Base-by-base conservation (phyloP, 371 early-diverging fungal genomes). In the Parasitella parasitica region DNA sequence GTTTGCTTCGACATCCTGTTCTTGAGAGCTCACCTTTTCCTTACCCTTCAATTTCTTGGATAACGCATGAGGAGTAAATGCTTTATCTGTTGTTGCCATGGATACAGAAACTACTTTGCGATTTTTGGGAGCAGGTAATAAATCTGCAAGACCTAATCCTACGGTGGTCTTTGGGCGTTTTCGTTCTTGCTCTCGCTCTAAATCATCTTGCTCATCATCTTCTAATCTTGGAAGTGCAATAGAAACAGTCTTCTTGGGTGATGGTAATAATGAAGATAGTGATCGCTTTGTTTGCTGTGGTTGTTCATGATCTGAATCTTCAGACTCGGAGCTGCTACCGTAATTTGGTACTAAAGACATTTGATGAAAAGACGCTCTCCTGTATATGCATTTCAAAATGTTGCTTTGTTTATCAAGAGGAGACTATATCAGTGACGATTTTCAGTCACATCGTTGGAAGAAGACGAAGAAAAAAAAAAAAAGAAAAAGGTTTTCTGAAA, bases 111-210 rank as follows among this genome's bases (percentile, higher is more conserved):
- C 56, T 18, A 13, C 9, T 8, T 48, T 46, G 18, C 68, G 51
- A 18, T 71, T 63, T 48, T 72, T 72, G 6, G 75, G 75, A 24
- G 71, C 66, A 26, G 75, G 75, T n/a, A 75, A 51, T 30, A 75
- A 53, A 54, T 70, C 73, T 2, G 75, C 71, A n/a, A 75, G 46
- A 6, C 64, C 60, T 13, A 67, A 30, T 2, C 56, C 64, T 9
- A 56, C n/a, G 3, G 68, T 50, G 12, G 61, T 38, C 28, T 66
- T 74, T 15, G 54, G 26, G 37, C 68, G 69, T 38, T 73, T 73
- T 24, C 59, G 38, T 36, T 49, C 34, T 38, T 46, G 50, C 11
- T 64, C 50, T 38, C 51, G 50, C 11, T 64, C 50, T 51, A 43
- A 46, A 22, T 66, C 57, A 37, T 67, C 69, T 20, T 63, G 66